Percentiles rank a stretch among this genome's conserved stretches.
Evolutionary conservation across 192 early-diverging fungal species (phyloP).

Genomic region (Spizellomyces sp.): DNA sequence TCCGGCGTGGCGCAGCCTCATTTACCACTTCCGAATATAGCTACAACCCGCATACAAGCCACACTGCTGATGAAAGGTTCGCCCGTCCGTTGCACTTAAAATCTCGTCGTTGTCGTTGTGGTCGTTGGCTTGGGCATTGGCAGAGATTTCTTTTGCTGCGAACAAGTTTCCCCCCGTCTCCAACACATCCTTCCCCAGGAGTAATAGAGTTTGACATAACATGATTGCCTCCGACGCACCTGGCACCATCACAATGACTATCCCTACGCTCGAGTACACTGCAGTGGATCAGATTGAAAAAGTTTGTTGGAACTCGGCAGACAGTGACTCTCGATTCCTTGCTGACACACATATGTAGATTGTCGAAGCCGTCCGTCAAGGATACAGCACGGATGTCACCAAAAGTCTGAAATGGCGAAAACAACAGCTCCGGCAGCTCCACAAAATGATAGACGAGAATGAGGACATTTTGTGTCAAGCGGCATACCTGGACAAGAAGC

Average conservation of each 20-base stretch:
- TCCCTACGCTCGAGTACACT: slow-evolving; percentile 8
- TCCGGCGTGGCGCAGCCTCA: too few species aligned
- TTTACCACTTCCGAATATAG: too few species aligned
- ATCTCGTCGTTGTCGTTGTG: too few species aligned
- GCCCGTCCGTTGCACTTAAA: too few species aligned
- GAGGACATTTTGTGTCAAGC: slow-evolving; percentile 34
- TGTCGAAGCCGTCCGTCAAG: slow-evolving; percentile 34
- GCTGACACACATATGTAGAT: slow-evolving; percentile 4
- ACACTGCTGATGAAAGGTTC: too few species aligned
- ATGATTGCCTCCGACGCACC: not conserved
- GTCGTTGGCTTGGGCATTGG: too few species aligned
- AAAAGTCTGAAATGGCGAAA: slow-evolving; percentile 37
- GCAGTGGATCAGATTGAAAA: slow-evolving; percentile 5
- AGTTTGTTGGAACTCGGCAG: not conserved
- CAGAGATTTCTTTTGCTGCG: too few species aligned
- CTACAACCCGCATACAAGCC: too few species aligned
- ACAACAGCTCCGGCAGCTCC: slow-evolving; percentile 39
- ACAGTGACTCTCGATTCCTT: not conserved
- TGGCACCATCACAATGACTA: not conserved
- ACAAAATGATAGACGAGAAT: slow-evolving; percentile 33
- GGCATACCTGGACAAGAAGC: slow-evolving; percentile 30
- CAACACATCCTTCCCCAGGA: too few species aligned
- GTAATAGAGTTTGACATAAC: too few species aligned
- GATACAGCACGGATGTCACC: slow-evolving; percentile 37
- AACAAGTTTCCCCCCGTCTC: too few species aligned